Conservation (phyloP, 2,329 filamentous ascomycete species). For the Diplocarpon rosae region DNA sequence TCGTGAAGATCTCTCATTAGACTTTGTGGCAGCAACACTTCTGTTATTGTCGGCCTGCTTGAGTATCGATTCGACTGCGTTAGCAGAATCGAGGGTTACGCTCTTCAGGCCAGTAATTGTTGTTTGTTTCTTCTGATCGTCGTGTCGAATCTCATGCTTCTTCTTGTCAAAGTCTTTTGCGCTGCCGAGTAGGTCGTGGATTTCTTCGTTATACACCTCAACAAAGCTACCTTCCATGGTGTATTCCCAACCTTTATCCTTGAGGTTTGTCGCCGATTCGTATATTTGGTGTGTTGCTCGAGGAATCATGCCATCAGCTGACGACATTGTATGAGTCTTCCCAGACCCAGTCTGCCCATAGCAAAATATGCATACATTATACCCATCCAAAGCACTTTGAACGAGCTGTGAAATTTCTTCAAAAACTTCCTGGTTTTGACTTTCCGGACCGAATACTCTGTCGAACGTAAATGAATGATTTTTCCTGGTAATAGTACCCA, state of each 20-base stretch:
- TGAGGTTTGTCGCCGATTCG: conserved; percentile 68
- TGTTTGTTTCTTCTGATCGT: conserved; percentile 71
- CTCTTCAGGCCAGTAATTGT: conserved; percentile 70
- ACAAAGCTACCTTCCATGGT: conserved; percentile 91
- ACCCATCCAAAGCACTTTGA: conserved; percentile 90
- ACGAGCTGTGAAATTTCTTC: conserved; percentile 95
- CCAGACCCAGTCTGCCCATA: conserved; percentile 96
- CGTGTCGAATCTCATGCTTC: conserved; percentile 84
- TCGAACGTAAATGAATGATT: conserved; percentile 85
- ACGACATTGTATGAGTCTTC: conserved; percentile 95
- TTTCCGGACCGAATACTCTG: conserved; percentile 71
- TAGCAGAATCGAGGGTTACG: conserved; percentile 65
- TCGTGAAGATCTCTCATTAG: conserved; percentile 87
- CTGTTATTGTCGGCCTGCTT: conserved; percentile 74
- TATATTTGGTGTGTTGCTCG: conserved; percentile 90
- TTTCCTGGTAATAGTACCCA: conserved; percentile 66
- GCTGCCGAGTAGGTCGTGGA: conserved; percentile 76
- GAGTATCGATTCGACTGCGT: conserved; percentile 71
- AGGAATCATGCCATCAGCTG: conserved; percentile 86
- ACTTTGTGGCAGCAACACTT: conserved; percentile 91
- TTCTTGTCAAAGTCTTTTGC: conserved; percentile 64
- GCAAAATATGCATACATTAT: conserved; percentile 98
- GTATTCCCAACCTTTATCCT: conserved; percentile 90
- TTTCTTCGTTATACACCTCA: conserved; percentile 96
- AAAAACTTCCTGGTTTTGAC: conserved; percentile 79